Evolutionary conservation across 495 filamentous ascomycete species (phyloP).

Genomic region (Hypoxylon lenormandii): DNA sequence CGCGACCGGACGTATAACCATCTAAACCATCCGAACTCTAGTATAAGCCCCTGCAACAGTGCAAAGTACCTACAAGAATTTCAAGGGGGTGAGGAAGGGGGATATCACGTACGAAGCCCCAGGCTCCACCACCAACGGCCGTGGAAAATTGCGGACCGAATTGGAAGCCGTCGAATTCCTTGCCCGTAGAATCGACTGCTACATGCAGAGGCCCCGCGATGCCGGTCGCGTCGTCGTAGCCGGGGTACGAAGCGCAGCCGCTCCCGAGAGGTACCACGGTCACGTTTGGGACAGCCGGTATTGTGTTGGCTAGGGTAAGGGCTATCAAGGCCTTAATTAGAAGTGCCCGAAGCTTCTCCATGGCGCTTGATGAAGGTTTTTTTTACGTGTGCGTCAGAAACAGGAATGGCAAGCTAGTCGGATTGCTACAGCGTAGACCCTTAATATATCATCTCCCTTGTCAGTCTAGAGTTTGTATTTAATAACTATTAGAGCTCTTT

Average conservation of each 20-base stretch:
- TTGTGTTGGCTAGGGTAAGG: background rate
- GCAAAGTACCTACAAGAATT: background rate
- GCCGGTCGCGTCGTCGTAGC: slow-evolving; percentile 32
- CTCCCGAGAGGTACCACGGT: slow-evolving; percentile 29
- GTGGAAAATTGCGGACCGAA: slow-evolving; percentile 39
- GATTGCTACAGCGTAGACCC: too few relatives aligned
- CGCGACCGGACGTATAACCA: slow-evolving; percentile 32
- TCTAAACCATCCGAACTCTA: slow-evolving; percentile 10
- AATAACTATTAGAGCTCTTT: too few relatives aligned
- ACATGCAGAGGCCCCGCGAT: slow-evolving; percentile 32
- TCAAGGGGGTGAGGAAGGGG: background rate
- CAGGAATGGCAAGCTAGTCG: too few relatives aligned
- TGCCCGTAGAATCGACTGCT: slow-evolving; percentile 29
- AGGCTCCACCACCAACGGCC: slow-evolving; percentile 41
- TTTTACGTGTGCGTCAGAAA: background rate
- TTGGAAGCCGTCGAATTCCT: slow-evolving; percentile 25
- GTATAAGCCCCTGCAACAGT: slow-evolving; percentile 1
- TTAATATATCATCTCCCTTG: too few relatives aligned
- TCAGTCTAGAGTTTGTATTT: too few relatives aligned
- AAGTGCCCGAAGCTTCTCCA: background rate
- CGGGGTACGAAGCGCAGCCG: slow-evolving; percentile 31
- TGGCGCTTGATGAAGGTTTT: background rate
- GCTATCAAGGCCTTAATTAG: background rate
- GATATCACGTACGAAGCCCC: slow-evolving; percentile 39
- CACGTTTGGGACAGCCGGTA: slow-evolving; percentile 18